Conservation (phyloP, 2,329 filamentous ascomycete genomes). For the Aureobasidium musti region DNA sequence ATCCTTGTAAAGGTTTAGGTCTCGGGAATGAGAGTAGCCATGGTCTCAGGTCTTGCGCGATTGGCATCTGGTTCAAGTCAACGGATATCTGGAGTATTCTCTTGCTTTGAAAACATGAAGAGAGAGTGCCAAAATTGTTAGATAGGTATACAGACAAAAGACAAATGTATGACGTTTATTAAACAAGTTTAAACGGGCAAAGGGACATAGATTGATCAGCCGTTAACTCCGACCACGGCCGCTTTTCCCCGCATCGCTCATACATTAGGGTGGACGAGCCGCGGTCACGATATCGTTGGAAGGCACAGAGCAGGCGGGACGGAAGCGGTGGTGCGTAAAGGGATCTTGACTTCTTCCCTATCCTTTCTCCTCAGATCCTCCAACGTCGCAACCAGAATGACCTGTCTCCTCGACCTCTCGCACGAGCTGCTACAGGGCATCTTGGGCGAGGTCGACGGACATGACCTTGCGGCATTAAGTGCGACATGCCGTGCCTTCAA, state of each 20-base stretch:
- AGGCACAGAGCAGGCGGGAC: not conserved
- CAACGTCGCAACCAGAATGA: slow-evolving; percentile 34
- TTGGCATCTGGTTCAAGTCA: no score
- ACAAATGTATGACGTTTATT: not conserved
- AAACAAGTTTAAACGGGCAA: slow-evolving; percentile 9
- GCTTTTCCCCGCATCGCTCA: slow-evolving; percentile 5
- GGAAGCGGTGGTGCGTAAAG: not conserved
- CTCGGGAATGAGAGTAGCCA: no score
- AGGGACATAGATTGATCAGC: not conserved
- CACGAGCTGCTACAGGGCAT: slow-evolving; percentile 66
- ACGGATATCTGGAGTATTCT: no score
- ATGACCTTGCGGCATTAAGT: slow-evolving; percentile 58
- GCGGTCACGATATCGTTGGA: not conserved
- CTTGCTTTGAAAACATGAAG: no score
- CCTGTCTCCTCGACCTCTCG: slow-evolving; percentile 53
- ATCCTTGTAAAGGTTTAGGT: no score
- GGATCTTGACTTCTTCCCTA: not conserved
- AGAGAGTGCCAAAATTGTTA: no score
- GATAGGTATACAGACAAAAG: no score
- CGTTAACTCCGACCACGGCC: slow-evolving; percentile 4
- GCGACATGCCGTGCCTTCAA: slow-evolving; percentile 57
- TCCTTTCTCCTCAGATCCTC: not conserved
- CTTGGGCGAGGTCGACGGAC: slow-evolving; percentile 57
- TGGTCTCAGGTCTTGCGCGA: no score
- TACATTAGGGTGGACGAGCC: slow-evolving; percentile 26